Evolutionary conservation across 2,329 filamentous ascomycete genomes (phyloP), one percentile per base, ranked within the genome.

Genomic region (Cladorrhinum sp.): DNA sequence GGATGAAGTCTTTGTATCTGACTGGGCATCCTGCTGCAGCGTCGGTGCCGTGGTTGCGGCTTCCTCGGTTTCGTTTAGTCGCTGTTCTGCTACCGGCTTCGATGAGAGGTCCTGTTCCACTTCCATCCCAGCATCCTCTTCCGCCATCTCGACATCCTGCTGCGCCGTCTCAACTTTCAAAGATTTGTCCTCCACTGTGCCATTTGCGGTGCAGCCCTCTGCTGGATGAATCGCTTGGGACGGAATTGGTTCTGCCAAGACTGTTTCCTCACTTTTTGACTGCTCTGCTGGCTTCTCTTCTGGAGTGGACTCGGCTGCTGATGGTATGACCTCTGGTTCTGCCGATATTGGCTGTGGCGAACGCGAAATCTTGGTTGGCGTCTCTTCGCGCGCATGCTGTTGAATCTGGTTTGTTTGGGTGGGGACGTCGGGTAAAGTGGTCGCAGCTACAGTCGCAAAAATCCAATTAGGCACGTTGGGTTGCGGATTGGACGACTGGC

Each of bases 401-500:
- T 53, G 49, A 38, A 50, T 49, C 38, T 58, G 22, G 56, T 38
- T 16, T 9, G 18, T 4, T 18, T 27, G 20, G 22, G 18, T 27
- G 29, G 58, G 56, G 29, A 51, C 41, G 13, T 16, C 49, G 10
- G 38, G 23, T 48, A 38, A 55, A 55, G n/a, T n/a, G n/a, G n/a
- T n/a, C n/a, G n/a, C n/a, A n/a, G n/a, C n/a, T n/a, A 22, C 7
- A 38, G 52, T 27, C 29, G 25, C n/a, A 20, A 18, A 55, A n/a
- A 45, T n/a, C 41, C 41, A 18, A 22, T 45, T 45, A 45, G 41
- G 41, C 41, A 18, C 41, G 41, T 45, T 45, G 41, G 41, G 41
- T 45, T 45, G 8, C 41, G 16, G 3, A 45, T 18, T 22, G 41
- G n/a, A 18, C 41, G 41, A 45, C 3, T 20, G 3, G 20, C 7